Conservation (phyloP, 31 red algal genomes). For the Endocladia muricata region DNA sequence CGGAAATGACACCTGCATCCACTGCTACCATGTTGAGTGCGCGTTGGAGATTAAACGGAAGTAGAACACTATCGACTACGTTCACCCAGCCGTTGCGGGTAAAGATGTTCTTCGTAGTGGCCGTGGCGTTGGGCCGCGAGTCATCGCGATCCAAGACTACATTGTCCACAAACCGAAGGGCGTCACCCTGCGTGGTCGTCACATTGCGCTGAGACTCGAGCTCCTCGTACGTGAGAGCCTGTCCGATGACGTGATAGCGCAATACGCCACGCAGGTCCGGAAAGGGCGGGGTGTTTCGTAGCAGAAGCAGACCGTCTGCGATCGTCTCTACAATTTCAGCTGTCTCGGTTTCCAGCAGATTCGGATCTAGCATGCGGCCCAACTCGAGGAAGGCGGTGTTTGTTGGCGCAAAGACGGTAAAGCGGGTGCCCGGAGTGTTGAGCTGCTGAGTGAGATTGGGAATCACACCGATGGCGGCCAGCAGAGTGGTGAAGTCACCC, state of each 20-base stretch:
- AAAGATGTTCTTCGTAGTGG: not conserved
- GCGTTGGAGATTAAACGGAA: not conserved
- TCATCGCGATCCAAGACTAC: not conserved
- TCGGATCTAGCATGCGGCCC: not conserved
- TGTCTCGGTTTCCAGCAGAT: not conserved
- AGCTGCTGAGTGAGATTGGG: not conserved
- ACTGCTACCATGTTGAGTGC: not conserved
- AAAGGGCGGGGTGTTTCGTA: too few relatives aligned
- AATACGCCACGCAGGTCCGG: not conserved
- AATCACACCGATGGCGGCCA: not conserved
- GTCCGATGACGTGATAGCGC: not conserved
- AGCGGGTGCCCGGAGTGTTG: not conserved
- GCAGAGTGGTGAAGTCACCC: not conserved
- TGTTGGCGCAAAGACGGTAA: conserved; percentile 19
- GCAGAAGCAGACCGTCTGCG: too few relatives aligned
- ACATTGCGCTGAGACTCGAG: not conserved
- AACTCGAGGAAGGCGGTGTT: not conserved
- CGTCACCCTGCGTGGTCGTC: not conserved
- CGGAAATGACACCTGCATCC: not conserved
- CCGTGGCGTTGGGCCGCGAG: not conserved
- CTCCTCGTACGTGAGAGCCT: not conserved
- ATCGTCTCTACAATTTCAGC: not conserved
- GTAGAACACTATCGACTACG: not conserved
- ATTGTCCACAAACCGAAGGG: not conserved
- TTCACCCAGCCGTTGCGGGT: conserved; percentile 1